Conservation (phyloP, 495 filamentous ascomycete genomes). For the Bryoglossum gracile region DNA sequence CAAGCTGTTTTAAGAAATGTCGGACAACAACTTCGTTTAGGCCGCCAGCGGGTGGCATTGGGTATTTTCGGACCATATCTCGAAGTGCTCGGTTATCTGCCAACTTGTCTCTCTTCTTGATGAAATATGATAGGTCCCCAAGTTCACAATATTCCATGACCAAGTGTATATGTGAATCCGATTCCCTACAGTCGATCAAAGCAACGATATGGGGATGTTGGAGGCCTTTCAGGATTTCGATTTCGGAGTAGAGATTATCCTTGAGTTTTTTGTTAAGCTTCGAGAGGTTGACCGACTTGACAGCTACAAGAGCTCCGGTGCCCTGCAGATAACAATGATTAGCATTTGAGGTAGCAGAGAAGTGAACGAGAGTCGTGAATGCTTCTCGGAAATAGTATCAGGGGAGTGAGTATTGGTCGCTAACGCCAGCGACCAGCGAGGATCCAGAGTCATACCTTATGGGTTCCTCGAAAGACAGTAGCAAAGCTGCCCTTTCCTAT, state of each 20-base stretch:
- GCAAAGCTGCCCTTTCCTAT: slow-evolving; percentile 96
- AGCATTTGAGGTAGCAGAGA: slow-evolving; percentile 36
- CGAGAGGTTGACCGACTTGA: slow-evolving; percentile 87
- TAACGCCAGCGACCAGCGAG: slow-evolving; percentile 1
- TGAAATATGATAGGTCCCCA: slow-evolving; percentile 87
- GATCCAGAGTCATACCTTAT: slow-evolving; percentile 59
- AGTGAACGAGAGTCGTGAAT: no score
- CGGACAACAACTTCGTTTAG: slow-evolving; percentile 89
- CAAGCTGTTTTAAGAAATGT: slow-evolving; percentile 93
- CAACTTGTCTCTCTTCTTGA: slow-evolving; percentile 82
- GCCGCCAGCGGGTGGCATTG: slow-evolving; percentile 68
- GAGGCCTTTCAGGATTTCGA: slow-evolving; percentile 83
- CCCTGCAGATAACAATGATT: slow-evolving; percentile 37
- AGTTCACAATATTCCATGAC: slow-evolving; percentile 98
- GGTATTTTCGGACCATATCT: slow-evolving; percentile 88
- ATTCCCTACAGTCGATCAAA: slow-evolving; percentile 86
- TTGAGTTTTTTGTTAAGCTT: slow-evolving; percentile 93
- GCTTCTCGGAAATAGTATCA: slow-evolving; percentile 10
- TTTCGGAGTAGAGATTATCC: slow-evolving; percentile 91
- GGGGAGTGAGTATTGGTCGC: background rate
- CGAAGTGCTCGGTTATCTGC: slow-evolving; percentile 65
- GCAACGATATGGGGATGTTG: slow-evolving; percentile 96
- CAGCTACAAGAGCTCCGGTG: slow-evolving; percentile 68
- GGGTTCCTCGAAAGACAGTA: slow-evolving; percentile 79
- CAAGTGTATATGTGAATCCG: slow-evolving; percentile 79